Evolutionary conservation across 2,329 filamentous ascomycete genomes (phyloP), one percentile per base, ranked within the genome.

Genomic region (Westerdykella ornata): DNA sequence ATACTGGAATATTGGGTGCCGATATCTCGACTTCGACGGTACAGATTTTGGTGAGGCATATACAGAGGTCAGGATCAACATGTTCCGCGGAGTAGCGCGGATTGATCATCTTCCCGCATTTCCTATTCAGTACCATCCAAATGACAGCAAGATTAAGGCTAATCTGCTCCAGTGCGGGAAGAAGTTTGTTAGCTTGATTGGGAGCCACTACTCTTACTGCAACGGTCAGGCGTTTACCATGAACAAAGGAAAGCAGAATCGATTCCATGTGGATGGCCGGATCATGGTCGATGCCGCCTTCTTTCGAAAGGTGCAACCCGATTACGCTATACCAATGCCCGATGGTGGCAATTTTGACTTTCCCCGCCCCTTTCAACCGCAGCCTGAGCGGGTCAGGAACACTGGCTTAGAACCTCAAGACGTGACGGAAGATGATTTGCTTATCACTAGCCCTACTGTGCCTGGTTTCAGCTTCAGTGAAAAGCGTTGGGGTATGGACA

Each of bases 141-240:
- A 43, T 43, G 36, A 26, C 28, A 43, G n/a, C 13, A 16, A 43
- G 16, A 20, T 35, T 17, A 38, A 43, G 19, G 36, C 36, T 32
- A 18, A 44, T 28, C 26, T 44, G 18, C 18, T 44, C 19, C 15
- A 44, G 26, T 44, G 32, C 17, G 17, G 32, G 39, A 44, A 22
- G 20, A 44, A 44, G 41, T 44, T 44, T 44, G 16, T 44, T 44
- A 14, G 31, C 37, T 44, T 44, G 20, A 44, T 40, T n/a, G 18
- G 26, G 19, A 48, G 45, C 15, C 45, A 62, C 34, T 46, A 59
- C 48, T 46, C 38, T 39, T 45, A 65, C 36, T 68, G 52, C 47
- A 50, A 56, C 43, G 58, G 63, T 31, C 58, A 41, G 30, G 57
- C 53, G 31, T 68, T 67, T 44, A 52, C 59, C 38, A 58, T 63